phyloP scores from a whole-genome alignment of 2,329 filamentous ascomycete genomes.

The Cercospora sp. region DNA sequence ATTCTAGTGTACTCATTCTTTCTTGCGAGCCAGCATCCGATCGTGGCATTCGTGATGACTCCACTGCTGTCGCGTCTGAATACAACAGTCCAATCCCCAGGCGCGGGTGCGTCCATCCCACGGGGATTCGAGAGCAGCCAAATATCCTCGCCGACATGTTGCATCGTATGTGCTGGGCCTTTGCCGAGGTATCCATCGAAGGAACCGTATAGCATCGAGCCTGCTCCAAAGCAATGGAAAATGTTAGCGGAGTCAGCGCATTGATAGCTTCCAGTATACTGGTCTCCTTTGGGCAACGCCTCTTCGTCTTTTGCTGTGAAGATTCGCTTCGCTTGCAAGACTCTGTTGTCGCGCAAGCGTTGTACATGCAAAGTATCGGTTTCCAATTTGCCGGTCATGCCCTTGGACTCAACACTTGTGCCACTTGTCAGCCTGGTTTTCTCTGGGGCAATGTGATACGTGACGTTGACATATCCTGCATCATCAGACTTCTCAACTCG shows the following conservation, averaged over 20 bases:
- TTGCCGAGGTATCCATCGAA: slow-evolving; percentile 47
- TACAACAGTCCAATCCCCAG: slow-evolving; percentile 48
- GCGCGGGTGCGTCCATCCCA: slow-evolving; percentile 45
- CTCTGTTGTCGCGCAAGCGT: slow-evolving; percentile 28
- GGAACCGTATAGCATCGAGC: slow-evolving; percentile 45
- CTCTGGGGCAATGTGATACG: slow-evolving; percentile 15
- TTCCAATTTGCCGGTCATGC: slow-evolving; percentile 36
- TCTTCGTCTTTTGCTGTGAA: not conserved
- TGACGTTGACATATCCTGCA: slow-evolving; percentile 28
- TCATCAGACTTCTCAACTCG: slow-evolving; percentile 25
- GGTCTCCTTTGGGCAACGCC: not conserved
- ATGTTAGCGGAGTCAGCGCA: slow-evolving; percentile 43
- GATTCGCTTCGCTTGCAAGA: slow-evolving; percentile 16
- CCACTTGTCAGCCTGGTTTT: slow-evolving; percentile 11
- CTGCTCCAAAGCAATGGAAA: slow-evolving; percentile 40
- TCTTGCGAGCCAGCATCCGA: slow-evolving; percentile 48
- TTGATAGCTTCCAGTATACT: slow-evolving; percentile 38
- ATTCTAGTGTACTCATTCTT: slow-evolving; percentile 22
- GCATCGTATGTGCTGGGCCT: slow-evolving; percentile 43
- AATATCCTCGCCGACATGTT: slow-evolving; percentile 43
- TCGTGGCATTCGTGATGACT: slow-evolving; percentile 33
- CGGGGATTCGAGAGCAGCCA: slow-evolving; percentile 44
- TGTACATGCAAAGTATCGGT: slow-evolving; percentile 32
- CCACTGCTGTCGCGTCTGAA: slow-evolving; percentile 31
- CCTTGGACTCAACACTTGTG: slow-evolving; percentile 27